These are phyloP conservation scores for Entamoeba invadens DNA, from an alignment of 208 protist genomes.

Conservation along the genomic window DNA sequence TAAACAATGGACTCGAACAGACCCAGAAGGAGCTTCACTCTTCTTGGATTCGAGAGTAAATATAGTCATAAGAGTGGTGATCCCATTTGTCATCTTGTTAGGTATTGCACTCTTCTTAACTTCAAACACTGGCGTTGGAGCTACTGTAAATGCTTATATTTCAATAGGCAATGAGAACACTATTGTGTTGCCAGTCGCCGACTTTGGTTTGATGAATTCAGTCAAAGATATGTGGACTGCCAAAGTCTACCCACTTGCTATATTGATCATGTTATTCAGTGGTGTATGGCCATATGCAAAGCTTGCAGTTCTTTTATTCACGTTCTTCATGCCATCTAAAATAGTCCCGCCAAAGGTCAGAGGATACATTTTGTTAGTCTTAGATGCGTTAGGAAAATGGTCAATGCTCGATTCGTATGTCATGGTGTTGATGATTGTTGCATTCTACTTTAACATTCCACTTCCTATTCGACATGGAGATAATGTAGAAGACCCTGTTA, in stretches of 20 bases:
- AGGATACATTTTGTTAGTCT: slow-evolving; percentile 43
- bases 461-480: slow-evolving; percentile 18
- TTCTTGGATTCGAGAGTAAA: neutral
- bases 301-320: slow-evolving; percentile 49
- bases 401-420: slow-evolving; percentile 71
- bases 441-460: slow-evolving; percentile 24
- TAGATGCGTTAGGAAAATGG: slow-evolving; percentile 70
- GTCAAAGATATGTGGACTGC: slow-evolving; percentile 16
- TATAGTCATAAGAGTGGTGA: neutral
- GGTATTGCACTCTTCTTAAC: slow-evolving; percentile 46
- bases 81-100: slow-evolving; percentile 29
- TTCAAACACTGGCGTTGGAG: slow-evolving; percentile 31
- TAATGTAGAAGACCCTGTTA: neutral
- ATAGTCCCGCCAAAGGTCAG: slow-evolving; percentile 43
- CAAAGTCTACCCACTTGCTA: slow-evolving; percentile 51
- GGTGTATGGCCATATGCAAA: slow-evolving; percentile 74
- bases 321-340: slow-evolving; percentile 48
- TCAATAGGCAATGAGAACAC: neutral
- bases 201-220: neutral
- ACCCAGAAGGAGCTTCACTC: neutral
- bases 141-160: neutral
- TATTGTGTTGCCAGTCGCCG: neutral
- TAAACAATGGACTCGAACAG: neutral
- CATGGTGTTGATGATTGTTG: slow-evolving; percentile 65
- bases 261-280: slow-evolving; percentile 67